Evolutionary conservation across 2,329 filamentous ascomycete species (phyloP).

Genomic region (Diaporthe velutina): DNA sequence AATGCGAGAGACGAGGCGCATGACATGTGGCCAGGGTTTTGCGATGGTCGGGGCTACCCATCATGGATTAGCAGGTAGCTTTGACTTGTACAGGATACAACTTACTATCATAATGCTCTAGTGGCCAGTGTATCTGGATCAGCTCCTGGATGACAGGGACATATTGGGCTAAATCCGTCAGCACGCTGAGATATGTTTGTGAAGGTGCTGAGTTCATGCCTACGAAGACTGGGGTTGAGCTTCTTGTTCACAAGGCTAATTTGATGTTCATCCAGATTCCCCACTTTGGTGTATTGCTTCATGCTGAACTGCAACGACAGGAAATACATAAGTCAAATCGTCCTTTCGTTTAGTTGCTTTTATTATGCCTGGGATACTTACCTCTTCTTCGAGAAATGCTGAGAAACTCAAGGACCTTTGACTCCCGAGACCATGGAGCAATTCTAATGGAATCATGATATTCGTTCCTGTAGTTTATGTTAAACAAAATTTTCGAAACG

Average conservation of each 20-base stretch:
- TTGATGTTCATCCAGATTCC: neutral
- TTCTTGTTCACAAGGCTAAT: neutral
- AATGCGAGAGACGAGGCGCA: neutral
- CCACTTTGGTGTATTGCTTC: conserved; percentile 10
- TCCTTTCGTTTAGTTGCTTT: neutral
- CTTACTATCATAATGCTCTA: neutral
- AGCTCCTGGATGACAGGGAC: neutral
- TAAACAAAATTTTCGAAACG: neutral
- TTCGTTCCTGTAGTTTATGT: neutral
- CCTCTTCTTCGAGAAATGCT: conserved; percentile 6
- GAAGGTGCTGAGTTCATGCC: neutral
- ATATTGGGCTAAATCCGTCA: neutral
- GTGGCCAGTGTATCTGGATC: conserved; percentile 6
- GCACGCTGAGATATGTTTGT: fast-evolving
- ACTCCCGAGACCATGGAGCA: neutral
- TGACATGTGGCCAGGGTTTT: conserved; percentile 11
- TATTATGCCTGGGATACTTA: neutral
- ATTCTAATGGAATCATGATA: neutral
- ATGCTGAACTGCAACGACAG: neutral
- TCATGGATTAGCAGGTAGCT: neutral
- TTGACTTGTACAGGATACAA: no score
- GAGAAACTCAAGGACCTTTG: conserved; percentile 1
- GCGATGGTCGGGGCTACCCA: neutral
- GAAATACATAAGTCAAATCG: neutral
- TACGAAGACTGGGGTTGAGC: conserved; percentile 7